Conservation (phyloP, 2,329 filamentous ascomycete genomes). For the Harringtonia lauricola region DNA sequence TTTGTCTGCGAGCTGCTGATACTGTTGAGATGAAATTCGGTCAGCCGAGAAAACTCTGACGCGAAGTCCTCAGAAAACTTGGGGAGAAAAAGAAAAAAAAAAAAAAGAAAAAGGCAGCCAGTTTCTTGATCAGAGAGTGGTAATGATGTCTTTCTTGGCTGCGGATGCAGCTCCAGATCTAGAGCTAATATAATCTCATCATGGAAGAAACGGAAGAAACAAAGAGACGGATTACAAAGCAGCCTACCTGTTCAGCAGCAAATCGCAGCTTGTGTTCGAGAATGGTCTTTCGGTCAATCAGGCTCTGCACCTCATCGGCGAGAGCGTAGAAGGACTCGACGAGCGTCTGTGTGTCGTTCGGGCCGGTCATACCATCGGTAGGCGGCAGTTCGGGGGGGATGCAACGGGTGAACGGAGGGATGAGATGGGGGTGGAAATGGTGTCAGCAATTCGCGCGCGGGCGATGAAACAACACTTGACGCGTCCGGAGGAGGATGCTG, state of each 20-base stretch:
- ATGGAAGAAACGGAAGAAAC: slow-evolving; percentile 17
- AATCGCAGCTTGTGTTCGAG: slow-evolving; percentile 57
- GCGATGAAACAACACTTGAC: no score
- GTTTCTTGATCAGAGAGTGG: slow-evolving; percentile 27
- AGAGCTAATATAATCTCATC: slow-evolving; percentile 58
- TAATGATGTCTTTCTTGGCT: slow-evolving; percentile 50
- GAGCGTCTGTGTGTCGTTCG: slow-evolving; percentile 41
- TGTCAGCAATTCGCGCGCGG: no score
- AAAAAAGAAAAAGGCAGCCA: slow-evolving; percentile 11
- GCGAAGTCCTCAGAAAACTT: slow-evolving; percentile 10
- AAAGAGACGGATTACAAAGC: not conserved
- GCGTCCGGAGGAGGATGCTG: no score
- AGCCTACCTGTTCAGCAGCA: slow-evolving; percentile 53
- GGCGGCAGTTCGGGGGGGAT: not conserved
- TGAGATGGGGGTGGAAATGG: no score
- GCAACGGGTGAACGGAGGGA: no score
- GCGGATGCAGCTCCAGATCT: slow-evolving; percentile 62
- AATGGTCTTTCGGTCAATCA: slow-evolving; percentile 53
- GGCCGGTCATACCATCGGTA: slow-evolving; percentile 28
- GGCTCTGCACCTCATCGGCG: slow-evolving; percentile 51
- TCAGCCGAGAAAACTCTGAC: not conserved
- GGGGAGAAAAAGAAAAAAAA: slow-evolving; percentile 4
- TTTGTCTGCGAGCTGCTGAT: slow-evolving; percentile 55
- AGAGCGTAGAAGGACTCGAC: slow-evolving; percentile 54
- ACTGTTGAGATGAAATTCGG: slow-evolving; percentile 26